Base-by-base conservation (phyloP, 1,284 basidiomycete genomes). In the Serendipita sp. region DNA sequence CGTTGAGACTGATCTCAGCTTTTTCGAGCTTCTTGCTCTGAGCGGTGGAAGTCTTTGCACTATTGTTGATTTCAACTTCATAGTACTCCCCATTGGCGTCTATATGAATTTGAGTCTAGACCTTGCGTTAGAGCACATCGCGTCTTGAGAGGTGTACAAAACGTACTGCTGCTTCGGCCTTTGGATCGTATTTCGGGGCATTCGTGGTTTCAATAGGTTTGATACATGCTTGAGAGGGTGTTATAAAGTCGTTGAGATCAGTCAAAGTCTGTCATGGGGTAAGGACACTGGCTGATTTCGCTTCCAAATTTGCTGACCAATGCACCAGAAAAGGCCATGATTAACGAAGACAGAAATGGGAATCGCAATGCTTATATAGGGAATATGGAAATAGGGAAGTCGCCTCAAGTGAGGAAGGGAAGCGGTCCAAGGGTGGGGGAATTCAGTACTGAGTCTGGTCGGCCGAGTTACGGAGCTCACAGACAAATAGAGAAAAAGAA, bases 201-300 rank as follows among this genome's bases (percentile, higher is more conserved):
- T 84, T 82, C 71, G 87, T 82, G 8, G 30, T 58, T 64, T 76
- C 72, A 26, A 98, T 92, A 1, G 96, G 95, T 71, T 98, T 98
- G 74, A 99, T 98, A 74, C 96, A 99, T 47, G 90, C 88, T 76
- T 98, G 95, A 1, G 93, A 91, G 2, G 96, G 96, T 0, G 93
- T 92, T 60, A 99, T 90, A 73, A 95, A 99, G 76, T 99, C 96
- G 74, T 98, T 98, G 53, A 99, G 82, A 73, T 99, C 95, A 17
- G 92, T 93, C 42, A 96, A 75, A 6, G 88, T 91, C 89, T 91
- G 69, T 29, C 26, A n/a, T 22, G 58, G 43, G 62, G 32, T 62
- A 32, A 55, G 10, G 29, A 32, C 44, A 50, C 35, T 47, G 61
- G 60, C 42, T 35, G 8, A 47, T 34, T 41, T 41, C 5, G 38